Base-by-base conservation (phyloP, 1,284 basidiomycete species). In the Moniliophthora roreri region DNA sequence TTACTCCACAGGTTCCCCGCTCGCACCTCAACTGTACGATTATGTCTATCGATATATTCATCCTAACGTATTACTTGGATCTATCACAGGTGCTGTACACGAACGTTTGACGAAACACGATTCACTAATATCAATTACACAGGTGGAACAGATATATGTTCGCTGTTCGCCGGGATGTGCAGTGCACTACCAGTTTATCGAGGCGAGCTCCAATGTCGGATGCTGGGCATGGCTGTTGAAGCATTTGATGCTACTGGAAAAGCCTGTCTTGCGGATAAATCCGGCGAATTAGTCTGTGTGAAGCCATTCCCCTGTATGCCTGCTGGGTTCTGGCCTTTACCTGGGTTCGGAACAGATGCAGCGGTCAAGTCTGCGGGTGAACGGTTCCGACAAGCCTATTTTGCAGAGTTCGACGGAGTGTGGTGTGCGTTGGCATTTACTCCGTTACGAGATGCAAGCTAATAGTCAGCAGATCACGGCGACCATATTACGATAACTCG, bases 131-230 rank as follows among this genome's bases (percentile, higher is more conserved):
- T 6, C 28, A 6, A 11, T 32, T 6, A 32, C 28, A 11, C 62
- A 88, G 86, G 87, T 52, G 89, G 89, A 11, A 93, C 91, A 15
- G 92, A 94, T 65, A 91, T 94, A 35, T 93, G 91, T 69, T 92
- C 89, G 32, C 77, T 94, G 23, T 94, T 95, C 70, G 91, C 89
- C 20, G 90, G 90, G 5, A 86, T 93, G 78, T 89, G 84, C 65
- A 82, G 84, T 38, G 80, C 82, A 13, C 74, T 94, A 36, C 90
- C 92, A 4, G 91, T 95, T 1, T 88, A 85, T 70, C 81, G 87
- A 42, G 91, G 92, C 34, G 92, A 95, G 70, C 85, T 95, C 42
- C 93, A 94, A 69, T 87, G 87, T 58, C 80, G 91, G 21, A 87
- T 91, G 79, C 77, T 94, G 23, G 92, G 91, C 35, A 93, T 93